Evolutionary conservation across 106 monocot species (phyloP), one percentile per base, ranked within the genome.

Genomic region (Allium cepa): DNA sequence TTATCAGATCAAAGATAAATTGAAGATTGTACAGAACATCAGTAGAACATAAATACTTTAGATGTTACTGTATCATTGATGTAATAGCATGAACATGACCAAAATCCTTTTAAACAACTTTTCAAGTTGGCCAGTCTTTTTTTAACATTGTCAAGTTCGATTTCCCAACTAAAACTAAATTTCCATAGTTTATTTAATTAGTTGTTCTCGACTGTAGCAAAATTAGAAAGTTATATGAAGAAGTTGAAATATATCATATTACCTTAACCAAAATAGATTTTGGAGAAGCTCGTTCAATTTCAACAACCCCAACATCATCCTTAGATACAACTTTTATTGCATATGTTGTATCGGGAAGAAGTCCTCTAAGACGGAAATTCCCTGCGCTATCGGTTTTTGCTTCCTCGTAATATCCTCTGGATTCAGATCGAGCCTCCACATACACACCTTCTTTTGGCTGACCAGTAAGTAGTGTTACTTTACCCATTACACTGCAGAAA

Each of bases 351-450:
- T 83, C 86, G 58, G 96, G 96, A 15, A 86, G 76, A 65, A 97
- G 92, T 28, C 96, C 92, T 53, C 96, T 86, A 22, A 97, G 75
- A 53, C 96, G 91, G 70, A 92, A 97, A 65, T 83, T 84, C 67
- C 96, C 96, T 11, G 65, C 45, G 60, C 11, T 66, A 71, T 97
- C 88, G 27, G 92, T 84, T 67, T 69, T 78, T 62, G 96, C 84
- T 82, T 92, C 92, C 77, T 97, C 96, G 63, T 92, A 97, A 83
- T 77, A 84, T 51, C 86, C 96, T 87, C 79, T 87, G 48, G 82
- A 80, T 73, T 92, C 88, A 13, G 96, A 84, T 55, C 96, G 75
- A 72, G 96, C 96, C 79, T 92, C 96, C 28, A 97, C 67, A 71
- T 83, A 79, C 46, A 89, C 76, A 53, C 83, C 82, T 76, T 81